Conservation (phyloP, 306 rosid species). For the Herpetospermum pedunculosum region DNA sequence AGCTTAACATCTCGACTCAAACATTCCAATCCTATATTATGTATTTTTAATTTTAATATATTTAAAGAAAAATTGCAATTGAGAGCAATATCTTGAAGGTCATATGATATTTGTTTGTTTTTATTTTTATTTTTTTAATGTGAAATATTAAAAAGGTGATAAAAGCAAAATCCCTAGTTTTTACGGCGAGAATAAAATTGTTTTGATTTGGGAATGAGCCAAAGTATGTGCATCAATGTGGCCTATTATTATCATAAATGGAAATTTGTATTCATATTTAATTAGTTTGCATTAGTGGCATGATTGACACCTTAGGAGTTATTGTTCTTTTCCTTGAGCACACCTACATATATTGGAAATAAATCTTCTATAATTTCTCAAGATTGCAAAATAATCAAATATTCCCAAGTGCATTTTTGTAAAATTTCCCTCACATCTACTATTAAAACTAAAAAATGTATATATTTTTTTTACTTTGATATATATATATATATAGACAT, state of each 20-base stretch:
- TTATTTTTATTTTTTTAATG: not conserved
- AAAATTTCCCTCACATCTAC: not conserved
- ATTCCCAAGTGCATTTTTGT: not conserved
- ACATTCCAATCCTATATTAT: not conserved
- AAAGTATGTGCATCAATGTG: constrained; percentile 34
- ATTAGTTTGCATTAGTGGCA: not conserved
- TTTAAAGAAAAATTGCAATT: not conserved
- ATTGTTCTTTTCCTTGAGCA: not conserved
- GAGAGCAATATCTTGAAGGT: constrained; percentile 3
- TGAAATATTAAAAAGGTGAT: constrained; percentile 21
- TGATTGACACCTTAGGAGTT: not conserved
- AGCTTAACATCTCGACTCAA: not conserved
- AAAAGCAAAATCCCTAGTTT: constrained; percentile 30
- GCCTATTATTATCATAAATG: constrained; percentile 18
- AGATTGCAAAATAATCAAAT: not conserved
- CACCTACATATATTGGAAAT: not conserved
- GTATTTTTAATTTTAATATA: not conserved
- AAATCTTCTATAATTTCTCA: not conserved
- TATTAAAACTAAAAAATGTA: not conserved
- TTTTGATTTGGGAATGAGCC: constrained; percentile 40
- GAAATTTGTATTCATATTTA: constrained; percentile 25
- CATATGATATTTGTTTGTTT: constrained; percentile 12
- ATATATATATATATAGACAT: not conserved
- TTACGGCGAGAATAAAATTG: constrained; percentile 27
- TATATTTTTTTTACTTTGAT: not conserved